phyloP scores from a whole-genome alignment of 192 early-diverging fungal species.

The Rhizoclosmatium globosum region DNA sequence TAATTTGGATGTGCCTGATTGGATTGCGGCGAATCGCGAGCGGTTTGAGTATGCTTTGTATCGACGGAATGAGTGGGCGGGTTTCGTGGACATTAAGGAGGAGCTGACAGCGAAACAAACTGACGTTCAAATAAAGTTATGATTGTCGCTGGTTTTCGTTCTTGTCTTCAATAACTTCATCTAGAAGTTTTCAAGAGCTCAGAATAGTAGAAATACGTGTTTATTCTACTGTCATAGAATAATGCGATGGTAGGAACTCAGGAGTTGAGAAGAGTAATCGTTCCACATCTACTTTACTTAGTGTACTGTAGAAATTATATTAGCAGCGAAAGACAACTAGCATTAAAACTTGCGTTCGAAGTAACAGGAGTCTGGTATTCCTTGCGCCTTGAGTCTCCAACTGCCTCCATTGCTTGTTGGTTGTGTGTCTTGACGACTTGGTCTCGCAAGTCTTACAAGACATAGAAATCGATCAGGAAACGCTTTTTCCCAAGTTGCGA shows the following conservation, averaged over 20 bases:
- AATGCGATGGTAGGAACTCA: no score
- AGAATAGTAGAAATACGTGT: no score
- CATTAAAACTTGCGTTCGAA: not conserved
- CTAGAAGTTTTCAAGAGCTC: no score
- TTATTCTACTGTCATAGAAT: no score
- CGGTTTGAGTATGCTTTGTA: not conserved
- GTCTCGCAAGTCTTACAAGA: conserved; percentile 28
- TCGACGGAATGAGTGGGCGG: not conserved
- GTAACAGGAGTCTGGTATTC: conserved; percentile 40
- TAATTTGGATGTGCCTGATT: not conserved
- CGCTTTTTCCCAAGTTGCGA: not conserved
- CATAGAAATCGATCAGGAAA: not conserved
- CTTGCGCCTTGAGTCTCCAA: conserved; percentile 10
- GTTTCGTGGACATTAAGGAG: not conserved
- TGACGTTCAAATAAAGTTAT: no score
- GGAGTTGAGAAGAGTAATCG: no score
- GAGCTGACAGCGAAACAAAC: not conserved
- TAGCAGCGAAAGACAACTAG: not conserved
- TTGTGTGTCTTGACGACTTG: conserved; percentile 26
- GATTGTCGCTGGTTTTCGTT: no score
- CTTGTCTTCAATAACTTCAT: no score
- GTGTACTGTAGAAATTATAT: not conserved
- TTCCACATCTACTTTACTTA: no score
- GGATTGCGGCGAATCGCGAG: not conserved
- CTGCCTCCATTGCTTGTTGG: not conserved